Conservation (phyloP, 2,329 filamentous ascomycete species). For the Metarhizium guizhouense region DNA sequence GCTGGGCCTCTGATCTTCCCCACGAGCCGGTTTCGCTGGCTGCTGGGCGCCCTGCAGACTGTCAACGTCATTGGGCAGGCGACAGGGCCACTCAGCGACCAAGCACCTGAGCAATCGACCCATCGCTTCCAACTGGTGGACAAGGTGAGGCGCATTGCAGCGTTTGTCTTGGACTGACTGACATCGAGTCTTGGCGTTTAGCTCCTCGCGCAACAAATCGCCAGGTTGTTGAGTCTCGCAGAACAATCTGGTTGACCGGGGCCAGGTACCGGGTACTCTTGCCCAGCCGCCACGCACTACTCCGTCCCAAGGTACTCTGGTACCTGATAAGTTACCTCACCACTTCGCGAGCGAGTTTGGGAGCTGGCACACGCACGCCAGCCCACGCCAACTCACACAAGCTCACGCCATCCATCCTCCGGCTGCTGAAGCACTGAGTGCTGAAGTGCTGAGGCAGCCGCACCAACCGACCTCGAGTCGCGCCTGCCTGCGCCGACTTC, state of each 20-base stretch:
- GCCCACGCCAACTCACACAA: too few species aligned
- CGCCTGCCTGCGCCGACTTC: background rate
- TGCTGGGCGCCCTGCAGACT: constrained; percentile 1
- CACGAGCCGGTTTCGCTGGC: constrained; percentile 15
- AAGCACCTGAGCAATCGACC: background rate
- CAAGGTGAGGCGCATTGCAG: background rate
- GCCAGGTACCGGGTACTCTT: background rate
- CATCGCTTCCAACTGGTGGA: background rate
- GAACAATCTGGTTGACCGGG: background rate
- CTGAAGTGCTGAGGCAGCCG: background rate
- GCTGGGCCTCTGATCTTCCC: constrained; percentile 4
- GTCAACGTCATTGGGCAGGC: constrained; percentile 6
- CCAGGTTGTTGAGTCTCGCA: background rate
- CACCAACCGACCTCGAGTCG: background rate
- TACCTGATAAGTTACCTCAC: too few species aligned
- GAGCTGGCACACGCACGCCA: too few species aligned
- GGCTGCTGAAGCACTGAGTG: background rate
- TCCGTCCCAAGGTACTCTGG: too few species aligned
- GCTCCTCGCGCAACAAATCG: background rate
- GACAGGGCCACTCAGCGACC: background rate
- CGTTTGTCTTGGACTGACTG: background rate
- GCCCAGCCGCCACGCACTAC: too few species aligned
- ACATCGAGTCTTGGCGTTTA: background rate
- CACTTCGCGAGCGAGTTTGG: too few species aligned
- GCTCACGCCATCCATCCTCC: background rate